Conservation (phyloP, 495 filamentous ascomycete species). For the Rostrohypoxylon terebratum region DNA sequence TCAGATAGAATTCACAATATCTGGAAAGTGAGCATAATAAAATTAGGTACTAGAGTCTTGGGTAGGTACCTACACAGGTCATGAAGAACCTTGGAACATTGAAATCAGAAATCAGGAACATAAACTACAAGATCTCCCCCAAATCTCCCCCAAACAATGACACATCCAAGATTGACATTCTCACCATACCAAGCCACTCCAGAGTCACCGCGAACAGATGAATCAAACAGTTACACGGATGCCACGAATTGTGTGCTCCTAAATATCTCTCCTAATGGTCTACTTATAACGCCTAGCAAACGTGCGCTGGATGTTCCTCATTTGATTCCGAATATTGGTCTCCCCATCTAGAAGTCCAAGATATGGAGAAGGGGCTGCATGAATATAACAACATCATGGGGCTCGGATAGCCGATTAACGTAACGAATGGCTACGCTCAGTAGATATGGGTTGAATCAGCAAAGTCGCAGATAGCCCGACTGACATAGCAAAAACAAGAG, state of each 20-base stretch:
- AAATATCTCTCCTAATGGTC: too few species aligned
- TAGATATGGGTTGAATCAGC: background rate
- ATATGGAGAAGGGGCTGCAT: background rate
- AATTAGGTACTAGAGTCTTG: background rate
- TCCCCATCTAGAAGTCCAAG: background rate
- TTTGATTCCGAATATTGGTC: background rate
- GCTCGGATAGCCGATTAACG: background rate
- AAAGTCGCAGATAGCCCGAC: too few species aligned
- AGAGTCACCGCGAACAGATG: background rate
- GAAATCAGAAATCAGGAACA: background rate
- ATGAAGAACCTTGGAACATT: too few species aligned
- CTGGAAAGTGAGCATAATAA: background rate
- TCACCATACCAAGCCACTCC: background rate
- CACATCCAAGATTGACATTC: background rate
- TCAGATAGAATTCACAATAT: background rate
- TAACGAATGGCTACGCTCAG: background rate
- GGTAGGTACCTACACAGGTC: too few species aligned
- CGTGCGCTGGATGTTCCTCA: too few species aligned
- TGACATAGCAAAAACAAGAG: background rate
- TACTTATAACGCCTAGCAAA: too few species aligned
- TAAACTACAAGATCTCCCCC: background rate
- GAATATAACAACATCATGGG: background rate
- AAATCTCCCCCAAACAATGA: background rate
- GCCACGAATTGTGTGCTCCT: too few species aligned
- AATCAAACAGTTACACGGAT: background rate